Evolutionary conservation across 768 basidiomycete species (phyloP), one percentile per base, ranked within the genome.

Genomic region (Phaffia australis): DNA sequence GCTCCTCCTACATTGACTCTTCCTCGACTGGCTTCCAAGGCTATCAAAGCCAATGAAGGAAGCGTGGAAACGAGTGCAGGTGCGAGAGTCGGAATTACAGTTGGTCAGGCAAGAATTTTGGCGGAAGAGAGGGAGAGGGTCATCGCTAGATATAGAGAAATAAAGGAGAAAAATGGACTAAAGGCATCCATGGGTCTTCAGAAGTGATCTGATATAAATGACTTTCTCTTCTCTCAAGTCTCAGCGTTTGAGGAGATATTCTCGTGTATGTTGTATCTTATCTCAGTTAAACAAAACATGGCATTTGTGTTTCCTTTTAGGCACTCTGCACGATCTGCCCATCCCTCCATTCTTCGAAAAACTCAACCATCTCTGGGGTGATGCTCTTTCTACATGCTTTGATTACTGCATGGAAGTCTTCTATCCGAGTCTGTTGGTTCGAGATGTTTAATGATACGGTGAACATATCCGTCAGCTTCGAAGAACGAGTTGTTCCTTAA

Each of bases 401-500:
- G 3, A 92, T 87, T 1, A 88, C 89, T n/a, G 78, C 75, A 11
- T 87, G 73, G 70, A 98, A 87, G 46, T 89, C 86, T 11, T 78
- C 74, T 50, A 83, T 82, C 1, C 87, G 82, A 15, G 97, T 86
- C 93, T 97, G 68, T 18, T 60, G 11, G 1, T n/a, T 54, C 35
- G 51, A 9, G 57, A 18, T 32, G 50, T n/a, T 54, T 27, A 5
- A 54, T 4, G 4, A 5, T 54, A 9, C 35, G 21, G 32, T 46
- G 32, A 19, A 48, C 32, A 21, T 49, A 23, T 29, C 19, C n/a
- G 35, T 18, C 61, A 50, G 70, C 60, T n/a, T 60, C 32, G 51
- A 16, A 30, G 57, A 23, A 63, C 61, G 23, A 25, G 16, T 15
- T 25, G 56, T 35, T 62, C 29, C 57, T 23, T 21, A 19, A 42